Conservation (phyloP, 2,329 filamentous ascomycete species). For the Fusarium sarcochroum region DNA sequence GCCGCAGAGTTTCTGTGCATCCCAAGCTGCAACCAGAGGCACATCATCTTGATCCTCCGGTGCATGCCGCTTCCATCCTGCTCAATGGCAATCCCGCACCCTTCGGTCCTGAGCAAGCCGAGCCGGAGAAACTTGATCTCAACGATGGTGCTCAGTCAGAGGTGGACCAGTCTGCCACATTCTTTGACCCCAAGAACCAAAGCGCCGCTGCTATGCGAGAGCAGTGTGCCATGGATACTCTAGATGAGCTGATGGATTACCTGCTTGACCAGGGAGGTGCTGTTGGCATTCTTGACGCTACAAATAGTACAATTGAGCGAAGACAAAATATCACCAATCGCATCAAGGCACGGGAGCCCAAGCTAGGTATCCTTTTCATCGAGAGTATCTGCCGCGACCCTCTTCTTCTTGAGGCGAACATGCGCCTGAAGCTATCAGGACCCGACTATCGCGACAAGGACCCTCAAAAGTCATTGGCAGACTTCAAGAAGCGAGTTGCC, state of each 20-base stretch:
- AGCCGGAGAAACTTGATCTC: conserved; percentile 57
- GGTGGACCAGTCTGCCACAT: conserved; percentile 90
- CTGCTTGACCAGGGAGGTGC: conserved; percentile 85
- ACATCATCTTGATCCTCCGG: conserved; percentile 60
- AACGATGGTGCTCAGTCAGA: conserved; percentile 55
- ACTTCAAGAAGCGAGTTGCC: conserved; percentile 93
- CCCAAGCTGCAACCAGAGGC: conserved; percentile 54
- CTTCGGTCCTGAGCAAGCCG: conserved; percentile 50
- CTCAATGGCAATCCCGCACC: conserved; percentile 66
- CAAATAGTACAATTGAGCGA: conserved; percentile 92
- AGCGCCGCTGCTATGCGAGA: conserved; percentile 87
- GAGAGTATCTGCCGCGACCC: conserved; percentile 94
- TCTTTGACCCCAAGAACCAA: conserved; percentile 93
- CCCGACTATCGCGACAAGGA: conserved; percentile 98
- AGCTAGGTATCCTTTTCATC: conserved; percentile 92
- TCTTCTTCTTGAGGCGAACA: conserved; percentile 90
- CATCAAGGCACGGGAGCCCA: conserved; percentile 85
- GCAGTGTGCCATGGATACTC: conserved; percentile 90
- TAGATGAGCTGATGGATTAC: conserved; percentile 93
- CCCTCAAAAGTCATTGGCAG: conserved; percentile 83
- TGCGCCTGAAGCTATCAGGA: conserved; percentile 95
- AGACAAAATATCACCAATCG: conserved; percentile 86
- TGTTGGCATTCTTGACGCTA: conserved; percentile 96
- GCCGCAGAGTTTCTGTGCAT: conserved; percentile 59
- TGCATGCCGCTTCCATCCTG: conserved; percentile 69